phyloP scores from a whole-genome alignment of 768 basidiomycete genomes.

The Suillus weaverae region DNA sequence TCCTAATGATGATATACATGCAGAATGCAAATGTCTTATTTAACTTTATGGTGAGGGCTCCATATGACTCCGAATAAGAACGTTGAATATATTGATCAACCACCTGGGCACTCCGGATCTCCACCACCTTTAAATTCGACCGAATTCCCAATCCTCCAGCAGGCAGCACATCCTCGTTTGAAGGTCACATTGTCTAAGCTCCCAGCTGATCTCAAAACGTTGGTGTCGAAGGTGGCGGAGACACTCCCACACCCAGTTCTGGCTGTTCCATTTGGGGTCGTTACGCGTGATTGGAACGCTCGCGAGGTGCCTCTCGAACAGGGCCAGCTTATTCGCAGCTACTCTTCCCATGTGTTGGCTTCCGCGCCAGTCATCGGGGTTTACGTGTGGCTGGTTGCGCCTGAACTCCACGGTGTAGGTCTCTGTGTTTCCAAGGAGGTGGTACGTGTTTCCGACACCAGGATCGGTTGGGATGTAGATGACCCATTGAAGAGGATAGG shows the following conservation, averaged over 20 bases:
- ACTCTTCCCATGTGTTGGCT: slow-evolving; percentile 19
- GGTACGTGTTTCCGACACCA: slow-evolving; percentile 25
- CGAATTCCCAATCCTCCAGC: slow-evolving; percentile 18
- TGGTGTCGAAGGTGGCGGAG: slow-evolving; percentile 7
- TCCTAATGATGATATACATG: neutral
- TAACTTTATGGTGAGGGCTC: neutral
- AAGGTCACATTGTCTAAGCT: slow-evolving; percentile 17
- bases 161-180: slow-evolving; percentile 26
- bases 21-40: neutral
- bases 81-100: neutral
- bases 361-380: slow-evolving; percentile 26
- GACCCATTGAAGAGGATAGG: slow-evolving; percentile 28
- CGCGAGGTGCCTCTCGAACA: slow-evolving; percentile 18
- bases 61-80: neutral
- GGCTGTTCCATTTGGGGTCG: neutral
- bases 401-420: slow-evolving; percentile 21
- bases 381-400: slow-evolving; percentile 9
- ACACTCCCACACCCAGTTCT: slow-evolving; percentile 28
- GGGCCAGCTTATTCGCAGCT: slow-evolving; percentile 11
- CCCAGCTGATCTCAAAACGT: slow-evolving; percentile 18
- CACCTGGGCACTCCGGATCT: neutral
- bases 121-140: neutral
- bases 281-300: slow-evolving; percentile 6
- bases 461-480: slow-evolving; percentile 28
- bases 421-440: slow-evolving; percentile 25